Percentiles rank a stretch among this genome's conserved stretches.
These are phyloP conservation scores for Akanthomyces muscarius DNA, from an alignment of 2,329 filamentous ascomycete genomes.

Conservation along the genomic window DNA sequence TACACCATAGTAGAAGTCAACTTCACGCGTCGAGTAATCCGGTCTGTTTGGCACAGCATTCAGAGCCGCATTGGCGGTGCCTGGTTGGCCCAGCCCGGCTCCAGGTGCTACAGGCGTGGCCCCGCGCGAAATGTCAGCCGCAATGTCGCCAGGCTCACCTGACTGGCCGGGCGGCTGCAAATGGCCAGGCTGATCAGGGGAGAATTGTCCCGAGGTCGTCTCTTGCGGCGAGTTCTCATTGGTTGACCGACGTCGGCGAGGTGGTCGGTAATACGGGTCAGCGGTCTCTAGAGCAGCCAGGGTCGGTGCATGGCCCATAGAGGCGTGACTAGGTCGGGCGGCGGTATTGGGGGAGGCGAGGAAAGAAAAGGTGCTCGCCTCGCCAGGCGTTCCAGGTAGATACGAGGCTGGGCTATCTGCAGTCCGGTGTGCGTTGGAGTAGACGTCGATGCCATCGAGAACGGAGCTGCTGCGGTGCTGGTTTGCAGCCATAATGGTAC, in stretches of 20 bases:
- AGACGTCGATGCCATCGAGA: slow-evolving; percentile 48
- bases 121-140: slow-evolving; percentile 38
- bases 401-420: slow-evolving; percentile 60
- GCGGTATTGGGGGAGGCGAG: slow-evolving; percentile 54
- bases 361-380: slow-evolving; percentile 69
- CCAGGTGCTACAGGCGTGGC: slow-evolving; percentile 41
- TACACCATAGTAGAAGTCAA: slow-evolving; percentile 94
- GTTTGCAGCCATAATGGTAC: slow-evolving; percentile 42
- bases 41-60: slow-evolving; percentile 56
- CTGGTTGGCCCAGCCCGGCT: slow-evolving; percentile 17
- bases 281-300: slow-evolving; percentile 48
- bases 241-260: slow-evolving; percentile 64
- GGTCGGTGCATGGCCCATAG: slow-evolving; percentile 39
- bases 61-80: slow-evolving; percentile 24
- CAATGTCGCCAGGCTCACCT: slow-evolving; percentile 39
- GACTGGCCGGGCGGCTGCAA: slow-evolving; percentile 33
- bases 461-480: slow-evolving; percentile 52
- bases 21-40: slow-evolving; percentile 90
- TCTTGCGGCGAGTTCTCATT: slow-evolving; percentile 32
- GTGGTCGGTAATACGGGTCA: slow-evolving; percentile 87
- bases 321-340: slow-evolving; percentile 36
- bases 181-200: slow-evolving; percentile 33
- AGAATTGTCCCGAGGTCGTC: slow-evolving; percentile 25
- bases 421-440: slow-evolving; percentile 43
- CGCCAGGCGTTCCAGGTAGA: slow-evolving; percentile 69